Evolutionary conservation across 108 stramenopile genomes (phyloP), one percentile per base, ranked within the genome.

Genomic region (Cyclostephanos invisitatus): DNA sequence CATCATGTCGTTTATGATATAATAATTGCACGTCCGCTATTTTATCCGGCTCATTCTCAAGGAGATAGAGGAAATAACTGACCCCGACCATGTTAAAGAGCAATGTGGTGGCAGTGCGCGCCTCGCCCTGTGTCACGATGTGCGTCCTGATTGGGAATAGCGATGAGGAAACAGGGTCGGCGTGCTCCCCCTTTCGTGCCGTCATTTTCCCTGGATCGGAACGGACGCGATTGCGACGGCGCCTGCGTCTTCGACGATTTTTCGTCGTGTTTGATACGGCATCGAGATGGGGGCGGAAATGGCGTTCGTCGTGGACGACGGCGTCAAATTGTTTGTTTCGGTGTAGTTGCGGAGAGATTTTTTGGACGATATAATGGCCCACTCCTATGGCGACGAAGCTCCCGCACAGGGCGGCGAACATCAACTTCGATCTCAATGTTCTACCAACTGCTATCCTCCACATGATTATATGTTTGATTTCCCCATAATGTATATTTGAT

Each of bases 31-130:
- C 62, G 28, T 46, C 27, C 10, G 78, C 28, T 25, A 67, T 57
- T 18, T 20, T 32, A 1, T 56, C 46, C 2, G 71, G 71, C 14
- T 72, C 53, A 7, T 64, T 29, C 27, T 67, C 57, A 21, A 42
- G 7, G 20, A 79, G 70, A 35, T 79, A 58, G 14, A 79, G 71
- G 59, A 79, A 79, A 65, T 79, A 72, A 62, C 70, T 53, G 14
- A 61, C 61, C 12, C 59, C 66, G 0, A 72, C 78, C 78, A 79
- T 79, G 49, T 79, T 79, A 46, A 79, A 79, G 47, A 79, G 28
- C 8, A 79, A 53, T 25, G 78, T 79, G 8, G 78, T 72, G 24
- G 78, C 78, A 27, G 78, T 79, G 37, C 78, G 70, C 4, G 78
- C 67, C 24, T 53, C 56, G 21, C 78, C 78, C 22, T 79, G 61